phyloP scores from a whole-genome alignment of 2,329 filamentous ascomycete species.

The Stromatinia cepivora region DNA sequence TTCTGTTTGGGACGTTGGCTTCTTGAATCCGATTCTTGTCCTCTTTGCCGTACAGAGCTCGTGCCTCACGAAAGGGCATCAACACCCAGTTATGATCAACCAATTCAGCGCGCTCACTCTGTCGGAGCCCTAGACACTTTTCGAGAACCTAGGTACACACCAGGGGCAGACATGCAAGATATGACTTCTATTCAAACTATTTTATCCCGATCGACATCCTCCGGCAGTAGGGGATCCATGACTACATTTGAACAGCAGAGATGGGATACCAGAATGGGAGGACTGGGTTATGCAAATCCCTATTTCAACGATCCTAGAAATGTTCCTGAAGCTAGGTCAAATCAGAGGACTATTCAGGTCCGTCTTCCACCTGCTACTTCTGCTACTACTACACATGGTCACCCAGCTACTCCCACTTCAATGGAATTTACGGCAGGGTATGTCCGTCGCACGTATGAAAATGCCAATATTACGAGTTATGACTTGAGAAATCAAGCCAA shows the following conservation, averaged over 20 bases:
- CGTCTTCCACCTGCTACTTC: background rate
- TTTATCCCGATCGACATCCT: background rate
- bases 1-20: background rate
- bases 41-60: background rate
- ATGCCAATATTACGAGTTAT: background rate
- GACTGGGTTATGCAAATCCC: background rate
- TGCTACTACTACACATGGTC: background rate
- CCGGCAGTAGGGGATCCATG: fast-evolving
- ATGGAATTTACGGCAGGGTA: background rate
- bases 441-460: background rate
- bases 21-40: background rate
- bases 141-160: background rate
- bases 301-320: no score
- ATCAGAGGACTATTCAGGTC: fast-evolving
- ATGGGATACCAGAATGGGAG: background rate
- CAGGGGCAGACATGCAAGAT: no score
- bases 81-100: background rate
- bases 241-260: background rate
- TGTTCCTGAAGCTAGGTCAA: fast-evolving
- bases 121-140: background rate
- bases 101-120: background rate
- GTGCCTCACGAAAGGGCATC: fast-evolving
- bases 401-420: background rate
- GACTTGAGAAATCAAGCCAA: background rate
- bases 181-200: background rate